Conservation (phyloP, 163 green algal genomes). For the Scenedesmus sp. region DNA sequence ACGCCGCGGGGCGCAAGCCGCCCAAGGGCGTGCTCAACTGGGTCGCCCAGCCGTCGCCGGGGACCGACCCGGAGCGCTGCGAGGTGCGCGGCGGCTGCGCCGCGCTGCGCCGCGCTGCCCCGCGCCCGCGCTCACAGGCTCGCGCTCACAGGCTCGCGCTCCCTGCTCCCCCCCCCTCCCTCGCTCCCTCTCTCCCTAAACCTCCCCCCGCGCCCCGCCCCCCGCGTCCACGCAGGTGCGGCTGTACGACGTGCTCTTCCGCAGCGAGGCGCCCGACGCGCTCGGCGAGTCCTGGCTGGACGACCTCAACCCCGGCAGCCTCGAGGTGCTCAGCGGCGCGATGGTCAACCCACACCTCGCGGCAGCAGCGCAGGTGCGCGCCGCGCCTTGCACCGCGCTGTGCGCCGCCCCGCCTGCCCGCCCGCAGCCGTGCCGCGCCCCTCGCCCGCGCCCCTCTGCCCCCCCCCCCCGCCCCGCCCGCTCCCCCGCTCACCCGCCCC, state of each 20-base stretch:
- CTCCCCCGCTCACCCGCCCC: background rate
- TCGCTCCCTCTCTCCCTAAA: background rate
- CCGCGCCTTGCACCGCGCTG: background rate
- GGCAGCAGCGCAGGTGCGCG: conserved; percentile 52
- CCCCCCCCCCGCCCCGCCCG: background rate
- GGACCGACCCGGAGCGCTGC: conserved; percentile 60
- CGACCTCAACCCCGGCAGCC: conserved; percentile 86
- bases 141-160: background rate
- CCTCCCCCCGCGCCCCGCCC: conserved; percentile 50
- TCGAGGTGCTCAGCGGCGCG: conserved; percentile 66
- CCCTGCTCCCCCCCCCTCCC: background rate
- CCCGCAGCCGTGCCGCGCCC: background rate
- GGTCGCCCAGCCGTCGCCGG: conserved; percentile 85
- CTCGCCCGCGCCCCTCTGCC: background rate
- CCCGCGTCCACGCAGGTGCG: conserved; percentile 51
- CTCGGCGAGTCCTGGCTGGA: conserved; percentile 82
- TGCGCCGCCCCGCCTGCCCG: background rate
- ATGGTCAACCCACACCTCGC: conserved; percentile 68
- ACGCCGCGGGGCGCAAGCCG: conserved; percentile 72
- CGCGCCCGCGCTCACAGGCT: background rate
- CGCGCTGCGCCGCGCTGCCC: background rate
- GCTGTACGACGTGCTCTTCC: conserved; percentile 91
- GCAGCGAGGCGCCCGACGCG: conserved; percentile 68
- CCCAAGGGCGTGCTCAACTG: conserved; percentile 98
- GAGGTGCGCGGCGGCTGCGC: conserved; percentile 14